Conservation (phyloP, 768 basidiomycete species). For the Gymnopilus junonius region DNA sequence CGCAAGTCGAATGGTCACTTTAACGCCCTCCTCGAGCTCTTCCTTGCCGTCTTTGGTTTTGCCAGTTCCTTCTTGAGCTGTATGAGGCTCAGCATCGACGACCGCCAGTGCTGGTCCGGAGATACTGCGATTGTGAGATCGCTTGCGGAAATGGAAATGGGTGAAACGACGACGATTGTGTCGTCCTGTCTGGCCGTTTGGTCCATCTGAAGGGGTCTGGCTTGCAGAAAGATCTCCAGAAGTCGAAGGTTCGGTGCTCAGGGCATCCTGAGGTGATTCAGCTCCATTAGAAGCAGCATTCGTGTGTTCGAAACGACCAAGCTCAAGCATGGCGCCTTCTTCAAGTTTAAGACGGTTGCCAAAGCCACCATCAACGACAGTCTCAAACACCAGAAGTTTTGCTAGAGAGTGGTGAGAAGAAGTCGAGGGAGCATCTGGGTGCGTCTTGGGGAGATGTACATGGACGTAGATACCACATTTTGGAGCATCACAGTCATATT, state of each 20-base stretch:
- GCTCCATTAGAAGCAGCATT: constrained; percentile 25
- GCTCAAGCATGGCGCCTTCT: constrained; percentile 79
- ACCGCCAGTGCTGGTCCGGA: constrained; percentile 81
- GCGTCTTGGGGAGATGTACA: constrained; percentile 69
- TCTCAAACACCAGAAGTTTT: constrained; percentile 62
- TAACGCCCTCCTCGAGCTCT: constrained; percentile 68
- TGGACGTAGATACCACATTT: constrained; percentile 82
- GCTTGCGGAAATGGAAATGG: constrained; percentile 69
- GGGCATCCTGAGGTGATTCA: constrained; percentile 6
- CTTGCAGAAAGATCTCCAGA: constrained; percentile 10
- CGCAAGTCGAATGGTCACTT: constrained; percentile 77
- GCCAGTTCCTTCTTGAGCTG: constrained; percentile 24
- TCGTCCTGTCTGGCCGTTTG: neutral
- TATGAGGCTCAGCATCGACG: constrained; percentile 68
- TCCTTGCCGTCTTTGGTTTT: constrained; percentile 48
- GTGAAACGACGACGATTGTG: constrained; percentile 60
- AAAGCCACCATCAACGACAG: constrained; percentile 83
- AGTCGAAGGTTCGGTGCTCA: constrained; percentile 17
- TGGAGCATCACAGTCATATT: constrained; percentile 90
- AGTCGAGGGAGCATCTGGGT: constrained; percentile 54
- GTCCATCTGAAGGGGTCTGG: constrained; percentile 6
- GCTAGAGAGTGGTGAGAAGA: constrained; percentile 39
- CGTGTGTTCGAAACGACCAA: constrained; percentile 70
- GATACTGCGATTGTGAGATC: constrained; percentile 51
- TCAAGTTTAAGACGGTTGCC: constrained; percentile 73